Conservation (phyloP, 768 basidiomycete genomes). For the Mycena rebaudengoi region DNA sequence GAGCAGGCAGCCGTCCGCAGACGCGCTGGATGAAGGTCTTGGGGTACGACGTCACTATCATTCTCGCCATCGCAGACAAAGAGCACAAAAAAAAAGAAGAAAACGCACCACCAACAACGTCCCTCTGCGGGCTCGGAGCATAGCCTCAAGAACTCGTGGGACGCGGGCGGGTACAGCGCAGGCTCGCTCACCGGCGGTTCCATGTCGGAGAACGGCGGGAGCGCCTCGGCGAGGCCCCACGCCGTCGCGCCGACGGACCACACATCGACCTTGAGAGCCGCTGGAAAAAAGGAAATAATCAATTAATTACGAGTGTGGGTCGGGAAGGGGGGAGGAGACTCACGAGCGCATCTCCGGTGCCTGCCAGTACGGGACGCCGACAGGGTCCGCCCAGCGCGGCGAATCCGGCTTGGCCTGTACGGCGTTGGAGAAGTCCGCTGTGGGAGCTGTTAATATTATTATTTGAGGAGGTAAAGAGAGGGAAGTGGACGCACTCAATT, state of each 20-base stretch:
- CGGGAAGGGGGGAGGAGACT: slow-evolving; percentile 30
- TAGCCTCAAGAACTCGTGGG: slow-evolving; percentile 75
- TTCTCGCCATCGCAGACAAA: too few relatives aligned
- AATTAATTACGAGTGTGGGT: slow-evolving; percentile 12
- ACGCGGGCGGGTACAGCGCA: slow-evolving; percentile 68
- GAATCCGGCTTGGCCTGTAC: slow-evolving; percentile 63
- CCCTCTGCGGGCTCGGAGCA: slow-evolving; percentile 71
- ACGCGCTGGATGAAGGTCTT: slow-evolving; percentile 76
- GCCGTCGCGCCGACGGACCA: slow-evolving; percentile 88
- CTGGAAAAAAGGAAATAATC: slow-evolving; percentile 45
- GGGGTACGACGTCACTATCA: neutral
- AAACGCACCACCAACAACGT: slow-evolving; percentile 66
- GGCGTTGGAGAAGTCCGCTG: slow-evolving; percentile 86
- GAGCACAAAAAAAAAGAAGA: too few relatives aligned
- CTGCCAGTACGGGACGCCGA: slow-evolving; percentile 86
- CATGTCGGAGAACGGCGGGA: slow-evolving; percentile 74
- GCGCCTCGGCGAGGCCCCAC: slow-evolving; percentile 82
- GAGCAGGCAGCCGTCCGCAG: slow-evolving; percentile 73
- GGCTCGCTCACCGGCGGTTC: slow-evolving; percentile 64
- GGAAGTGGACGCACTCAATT: slow-evolving; percentile 72
- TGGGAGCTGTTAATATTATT: neutral
- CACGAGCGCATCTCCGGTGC: slow-evolving; percentile 83
- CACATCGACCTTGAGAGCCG: slow-evolving; percentile 77
- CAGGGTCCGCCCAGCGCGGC: slow-evolving; percentile 62
- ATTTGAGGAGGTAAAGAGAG: neutral